Percentiles rank a stretch among this genome's conserved stretches.
Evolutionary conservation across 1,284 basidiomycete genomes (phyloP).

Genomic region (Flammula alnicola): DNA sequence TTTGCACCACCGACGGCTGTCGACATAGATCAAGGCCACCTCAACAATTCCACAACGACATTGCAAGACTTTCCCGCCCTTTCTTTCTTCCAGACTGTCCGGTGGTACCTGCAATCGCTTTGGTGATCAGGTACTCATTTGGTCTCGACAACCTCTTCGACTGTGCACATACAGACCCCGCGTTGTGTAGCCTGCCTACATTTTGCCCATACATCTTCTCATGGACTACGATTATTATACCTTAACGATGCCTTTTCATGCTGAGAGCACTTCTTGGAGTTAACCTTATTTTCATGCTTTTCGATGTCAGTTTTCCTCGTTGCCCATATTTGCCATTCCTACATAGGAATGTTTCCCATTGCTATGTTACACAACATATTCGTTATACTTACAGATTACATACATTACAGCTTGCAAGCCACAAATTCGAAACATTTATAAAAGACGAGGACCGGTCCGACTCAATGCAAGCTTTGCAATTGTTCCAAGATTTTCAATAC

Average conservation of each 20-base stretch:
- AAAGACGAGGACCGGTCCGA: conserved; percentile 3
- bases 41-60: conserved; percentile 12
- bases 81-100: conserved; percentile 39
- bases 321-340: not conserved
- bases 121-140: conserved; percentile 22
- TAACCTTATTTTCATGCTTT: conserved; percentile 15
- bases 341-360: not conserved
- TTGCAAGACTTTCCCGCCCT: conserved; percentile 39
- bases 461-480: conserved; percentile 67
- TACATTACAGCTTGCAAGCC: conserved; percentile 3
- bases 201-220: too few relatives aligned
- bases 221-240: not conserved
- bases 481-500: conserved; percentile 59
- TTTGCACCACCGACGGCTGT: conserved; percentile 59
- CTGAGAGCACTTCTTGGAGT: not conserved
- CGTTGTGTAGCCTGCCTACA: too few relatives aligned
- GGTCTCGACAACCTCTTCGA: not conserved
- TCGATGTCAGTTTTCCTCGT: not conserved
- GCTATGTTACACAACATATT: not conserved
- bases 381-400: conserved; percentile 12
- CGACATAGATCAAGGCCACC: conserved; percentile 40
- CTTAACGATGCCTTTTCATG: not conserved
- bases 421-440: too few relatives aligned
- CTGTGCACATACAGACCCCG: too few relatives aligned
- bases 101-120: conserved; percentile 39